Conservation (phyloP, 2,329 filamentous ascomycete species). For the Penicillium griseofulvum region DNA sequence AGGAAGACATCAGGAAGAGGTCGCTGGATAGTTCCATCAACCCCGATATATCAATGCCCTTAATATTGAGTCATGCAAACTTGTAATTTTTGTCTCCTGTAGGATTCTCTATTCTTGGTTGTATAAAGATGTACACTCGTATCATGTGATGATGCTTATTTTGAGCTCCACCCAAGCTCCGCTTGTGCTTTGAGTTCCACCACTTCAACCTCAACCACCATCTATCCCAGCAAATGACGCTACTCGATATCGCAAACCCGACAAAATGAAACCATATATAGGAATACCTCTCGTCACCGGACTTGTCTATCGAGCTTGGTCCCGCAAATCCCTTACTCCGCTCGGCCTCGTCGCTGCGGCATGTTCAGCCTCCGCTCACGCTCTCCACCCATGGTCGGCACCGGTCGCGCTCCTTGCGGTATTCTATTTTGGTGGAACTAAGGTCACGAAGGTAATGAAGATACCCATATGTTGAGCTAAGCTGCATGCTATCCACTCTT, state of each 20-base stretch:
- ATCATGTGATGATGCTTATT: conserved; percentile 10
- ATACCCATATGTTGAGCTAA: not conserved
- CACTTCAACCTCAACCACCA: not conserved
- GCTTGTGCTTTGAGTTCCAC: not conserved
- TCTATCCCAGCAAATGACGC: not conserved
- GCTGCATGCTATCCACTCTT: not conserved
- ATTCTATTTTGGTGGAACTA: conserved; percentile 83
- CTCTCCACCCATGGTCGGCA: conserved; percentile 88
- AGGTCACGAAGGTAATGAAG: conserved; percentile 70
- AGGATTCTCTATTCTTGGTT: not conserved
- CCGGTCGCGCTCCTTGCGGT: conserved; percentile 79
- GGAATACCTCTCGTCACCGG: conserved; percentile 51
- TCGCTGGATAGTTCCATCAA: not conserved
- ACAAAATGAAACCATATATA: conserved; percentile 44
- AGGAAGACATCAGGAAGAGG: not conserved
- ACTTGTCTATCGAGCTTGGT: conserved; percentile 66
- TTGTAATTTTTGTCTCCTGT: not conserved
- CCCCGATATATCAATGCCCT: not conserved
- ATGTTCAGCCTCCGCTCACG: conserved; percentile 74
- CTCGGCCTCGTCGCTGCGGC: conserved; percentile 69
- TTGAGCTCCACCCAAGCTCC: conserved; percentile 18
- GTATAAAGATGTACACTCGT: not conserved
- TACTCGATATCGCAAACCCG: not conserved
- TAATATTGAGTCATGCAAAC: not conserved
- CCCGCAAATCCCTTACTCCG: conserved; percentile 74